Conservation (phyloP, 805 yeast species). For the Zygosaccharomyces siamensis region DNA sequence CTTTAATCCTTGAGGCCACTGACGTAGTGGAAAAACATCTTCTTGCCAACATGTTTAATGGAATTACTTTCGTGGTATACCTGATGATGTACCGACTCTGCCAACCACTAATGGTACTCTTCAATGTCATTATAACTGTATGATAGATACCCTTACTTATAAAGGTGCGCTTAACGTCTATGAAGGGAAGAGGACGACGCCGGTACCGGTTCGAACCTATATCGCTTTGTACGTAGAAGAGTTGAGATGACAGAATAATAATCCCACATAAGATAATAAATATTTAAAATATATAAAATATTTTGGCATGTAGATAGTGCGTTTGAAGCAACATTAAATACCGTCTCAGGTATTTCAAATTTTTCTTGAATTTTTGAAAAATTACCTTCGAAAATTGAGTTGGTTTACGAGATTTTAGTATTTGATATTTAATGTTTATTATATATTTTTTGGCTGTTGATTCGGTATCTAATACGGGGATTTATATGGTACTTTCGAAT, state of each 20-base stretch:
- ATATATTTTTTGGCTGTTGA: too few species aligned
- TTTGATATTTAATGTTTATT: too few species aligned
- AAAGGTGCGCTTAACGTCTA: not conserved
- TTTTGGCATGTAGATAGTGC: too few species aligned
- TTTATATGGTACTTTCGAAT: too few species aligned
- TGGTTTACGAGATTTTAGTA: too few species aligned
- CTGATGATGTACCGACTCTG: not conserved
- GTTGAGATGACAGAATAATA: not conserved
- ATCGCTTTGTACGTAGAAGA: not conserved
- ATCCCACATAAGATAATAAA: not conserved
- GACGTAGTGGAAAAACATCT: conserved; percentile 28
- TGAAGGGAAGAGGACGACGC: conserved; percentile 1
- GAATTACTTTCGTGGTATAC: not conserved
- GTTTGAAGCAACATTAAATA: too few species aligned
- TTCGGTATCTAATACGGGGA: too few species aligned
- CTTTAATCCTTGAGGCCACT: conserved; percentile 53
- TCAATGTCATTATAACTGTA: not conserved
- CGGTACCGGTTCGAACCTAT: not conserved
- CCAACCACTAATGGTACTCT: not conserved
- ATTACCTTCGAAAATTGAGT: too few species aligned
- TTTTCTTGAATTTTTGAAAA: too few species aligned
- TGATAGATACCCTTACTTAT: not conserved
- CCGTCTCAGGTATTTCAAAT: too few species aligned
- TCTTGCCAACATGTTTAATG: conserved; percentile 19
- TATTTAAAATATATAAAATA: not conserved